phyloP scores from a whole-genome alignment of 1,139 yeast genomes.

The Starmera stellimalicola region DNA sequence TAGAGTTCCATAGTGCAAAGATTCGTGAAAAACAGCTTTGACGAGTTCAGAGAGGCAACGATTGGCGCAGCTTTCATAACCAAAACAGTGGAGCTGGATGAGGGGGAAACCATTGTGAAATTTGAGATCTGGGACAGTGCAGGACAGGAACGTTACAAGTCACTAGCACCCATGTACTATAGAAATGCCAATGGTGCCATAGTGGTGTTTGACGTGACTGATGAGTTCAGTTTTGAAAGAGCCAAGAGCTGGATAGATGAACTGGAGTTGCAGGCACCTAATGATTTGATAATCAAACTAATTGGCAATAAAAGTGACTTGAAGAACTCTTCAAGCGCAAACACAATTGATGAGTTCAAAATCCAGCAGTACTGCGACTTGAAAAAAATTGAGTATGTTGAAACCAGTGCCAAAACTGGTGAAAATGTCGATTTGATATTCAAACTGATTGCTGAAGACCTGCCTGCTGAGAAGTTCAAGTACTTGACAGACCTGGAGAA shows the following conservation, averaged over 20 bases:
- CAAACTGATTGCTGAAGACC: constrained; percentile 17
- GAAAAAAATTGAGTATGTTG: constrained; percentile 42
- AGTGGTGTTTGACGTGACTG: constrained; percentile 54
- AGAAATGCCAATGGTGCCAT: constrained; percentile 83
- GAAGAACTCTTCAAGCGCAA: constrained; percentile 20
- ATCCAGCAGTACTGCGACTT: constrained; percentile 32
- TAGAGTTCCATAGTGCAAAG: constrained; percentile 53
- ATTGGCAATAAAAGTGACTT: constrained; percentile 70
- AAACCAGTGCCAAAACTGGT: constrained; percentile 82
- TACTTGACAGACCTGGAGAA: neutral
- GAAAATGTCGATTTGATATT: constrained; percentile 65
- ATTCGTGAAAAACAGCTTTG: constrained; percentile 55
- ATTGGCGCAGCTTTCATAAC: constrained; percentile 68
- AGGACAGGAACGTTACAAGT: constrained; percentile 86
- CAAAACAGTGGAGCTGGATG: constrained; percentile 42
- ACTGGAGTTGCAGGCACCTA: constrained; percentile 65
- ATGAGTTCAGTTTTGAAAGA: constrained; percentile 43
- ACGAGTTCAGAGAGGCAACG: constrained; percentile 53
- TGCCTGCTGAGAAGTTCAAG: constrained; percentile 13
- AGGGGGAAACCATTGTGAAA: constrained; percentile 45
- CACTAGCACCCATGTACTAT: constrained; percentile 86
- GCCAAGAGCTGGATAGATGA: constrained; percentile 89
- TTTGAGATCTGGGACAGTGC: constrained; percentile 92
- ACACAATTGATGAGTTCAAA: constrained; percentile 19
- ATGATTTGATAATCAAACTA: constrained; percentile 61